A percentile compares a stretch with the other conserved stretches of the same genome.
Conservation (phyloP, 1,139 yeast genomes). For the Diutina pseudorugosa region DNA sequence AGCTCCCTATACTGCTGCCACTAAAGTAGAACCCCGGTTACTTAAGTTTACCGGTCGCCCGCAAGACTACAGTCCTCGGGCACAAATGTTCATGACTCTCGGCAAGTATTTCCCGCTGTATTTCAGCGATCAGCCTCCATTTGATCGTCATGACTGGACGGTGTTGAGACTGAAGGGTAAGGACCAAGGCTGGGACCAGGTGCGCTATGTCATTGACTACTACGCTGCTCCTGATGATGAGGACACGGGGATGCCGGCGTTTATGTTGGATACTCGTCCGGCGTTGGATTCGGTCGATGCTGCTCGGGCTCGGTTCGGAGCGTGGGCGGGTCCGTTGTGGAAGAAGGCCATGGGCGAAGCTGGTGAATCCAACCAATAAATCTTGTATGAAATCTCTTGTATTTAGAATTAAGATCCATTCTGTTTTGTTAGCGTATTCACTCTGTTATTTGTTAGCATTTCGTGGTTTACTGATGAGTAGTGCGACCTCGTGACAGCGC, state of each 20-base stretch:
- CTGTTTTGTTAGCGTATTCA: too few species aligned
- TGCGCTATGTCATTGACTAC: constrained; percentile 86
- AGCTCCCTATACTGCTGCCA: constrained; percentile 34
- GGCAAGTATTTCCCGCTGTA: constrained; percentile 62
- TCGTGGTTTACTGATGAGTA: too few species aligned
- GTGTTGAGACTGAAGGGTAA: constrained; percentile 57
- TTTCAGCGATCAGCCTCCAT: constrained; percentile 75
- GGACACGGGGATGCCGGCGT: constrained; percentile 79
- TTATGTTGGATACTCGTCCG: constrained; percentile 88
- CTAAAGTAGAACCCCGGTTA: constrained; percentile 59
- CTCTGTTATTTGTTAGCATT: too few species aligned
- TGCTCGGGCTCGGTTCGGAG: constrained; percentile 53
- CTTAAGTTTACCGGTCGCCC: constrained; percentile 89
- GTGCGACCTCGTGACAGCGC: too few species aligned
- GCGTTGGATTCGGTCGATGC: constrained; percentile 63
- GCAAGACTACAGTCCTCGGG: constrained; percentile 79
- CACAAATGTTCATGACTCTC: constrained; percentile 52
- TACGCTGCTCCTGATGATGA: constrained; percentile 89
- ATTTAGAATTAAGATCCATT: too few species aligned
- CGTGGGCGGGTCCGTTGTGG: constrained; percentile 36
- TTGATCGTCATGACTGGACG: constrained; percentile 98
- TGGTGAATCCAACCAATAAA: constrained; percentile 20
- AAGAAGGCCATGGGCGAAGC: constrained; percentile 34
- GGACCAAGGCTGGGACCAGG: constrained; percentile 39
- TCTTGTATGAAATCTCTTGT: too few species aligned